A percentile compares a stretch with the other conserved stretches of the same genome.
Conservation (phyloP, 805 yeast species). For the Monosporozyma aerobia region DNA sequence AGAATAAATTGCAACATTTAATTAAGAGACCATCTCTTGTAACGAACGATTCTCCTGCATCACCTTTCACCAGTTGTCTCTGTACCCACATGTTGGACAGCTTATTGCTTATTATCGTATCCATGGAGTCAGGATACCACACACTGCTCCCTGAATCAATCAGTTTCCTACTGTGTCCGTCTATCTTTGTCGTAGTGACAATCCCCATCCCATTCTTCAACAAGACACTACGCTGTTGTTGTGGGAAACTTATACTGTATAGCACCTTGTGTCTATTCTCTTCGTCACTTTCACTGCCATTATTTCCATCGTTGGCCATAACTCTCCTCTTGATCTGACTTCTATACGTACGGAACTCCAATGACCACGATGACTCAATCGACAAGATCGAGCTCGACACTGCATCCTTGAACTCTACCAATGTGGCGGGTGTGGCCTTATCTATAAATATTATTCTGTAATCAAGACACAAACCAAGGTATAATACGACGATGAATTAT, state of each 20-base stretch:
- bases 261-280: conserved; percentile 14
- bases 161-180: conserved; percentile 11
- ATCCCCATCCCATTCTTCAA: conserved; percentile 21
- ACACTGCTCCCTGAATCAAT: conserved; percentile 18
- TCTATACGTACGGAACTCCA: conserved; percentile 26
- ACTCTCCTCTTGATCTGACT: conserved; percentile 13
- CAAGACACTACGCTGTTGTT: conserved; percentile 18
- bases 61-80: conserved; percentile 27
- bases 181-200: conserved; percentile 15
- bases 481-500: neutral
- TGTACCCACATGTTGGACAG: conserved; percentile 28
- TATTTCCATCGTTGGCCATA: neutral
- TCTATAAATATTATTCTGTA: conserved; percentile 27
- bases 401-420: conserved; percentile 24
- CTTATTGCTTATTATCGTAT: conserved; percentile 16
- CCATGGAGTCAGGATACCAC: conserved; percentile 21
- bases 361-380: conserved; percentile 23
- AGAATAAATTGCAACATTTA: conserved; percentile 24
- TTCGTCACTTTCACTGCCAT: conserved; percentile 9
- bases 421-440: conserved; percentile 25
- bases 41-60: conserved; percentile 25
- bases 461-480: neutral
- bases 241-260: conserved; percentile 23
- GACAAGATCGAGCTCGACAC: conserved; percentile 18
- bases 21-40: conserved; percentile 13